Conservation (phyloP, 495 filamentous ascomycete species). For the Podospora conica region DNA sequence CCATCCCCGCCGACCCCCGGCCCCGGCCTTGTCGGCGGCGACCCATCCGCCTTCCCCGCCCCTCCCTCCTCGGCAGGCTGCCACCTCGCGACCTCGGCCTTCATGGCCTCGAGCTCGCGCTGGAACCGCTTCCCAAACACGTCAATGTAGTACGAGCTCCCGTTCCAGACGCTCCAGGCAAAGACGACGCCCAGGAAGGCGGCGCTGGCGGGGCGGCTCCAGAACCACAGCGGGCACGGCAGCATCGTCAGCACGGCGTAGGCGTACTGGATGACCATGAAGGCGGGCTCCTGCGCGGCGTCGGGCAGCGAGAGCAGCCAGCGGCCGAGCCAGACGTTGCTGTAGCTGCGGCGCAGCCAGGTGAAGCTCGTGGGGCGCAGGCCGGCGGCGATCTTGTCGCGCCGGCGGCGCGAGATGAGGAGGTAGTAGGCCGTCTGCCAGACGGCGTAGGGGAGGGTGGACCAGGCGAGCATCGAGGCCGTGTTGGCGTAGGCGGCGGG, state of each 20-base stretch:
- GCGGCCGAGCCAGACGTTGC: constrained; percentile 79
- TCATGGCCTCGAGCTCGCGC: constrained; percentile 88
- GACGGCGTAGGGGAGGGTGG: constrained; percentile 80
- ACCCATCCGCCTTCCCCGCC: constrained; percentile 35
- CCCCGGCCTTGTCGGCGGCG: constrained; percentile 24
- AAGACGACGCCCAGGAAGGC: constrained; percentile 74
- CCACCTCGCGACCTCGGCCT: constrained; percentile 85
- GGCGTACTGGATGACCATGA: constrained; percentile 91
- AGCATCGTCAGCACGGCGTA: constrained; percentile 92
- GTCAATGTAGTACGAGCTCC: constrained; percentile 95
- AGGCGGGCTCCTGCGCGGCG: constrained; percentile 74
- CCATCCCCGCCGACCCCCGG: constrained; percentile 13
- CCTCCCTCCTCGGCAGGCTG: constrained; percentile 51
- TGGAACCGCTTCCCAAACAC: constrained; percentile 95
- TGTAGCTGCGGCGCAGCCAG: constrained; percentile 88
- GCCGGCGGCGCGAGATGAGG: constrained; percentile 84
- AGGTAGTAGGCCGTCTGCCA: constrained; percentile 93
- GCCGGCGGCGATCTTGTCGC: constrained; percentile 91
- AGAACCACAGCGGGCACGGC: constrained; percentile 93
- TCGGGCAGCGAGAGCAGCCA: constrained; percentile 73
- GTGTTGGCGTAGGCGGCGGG: constrained; percentile 72
- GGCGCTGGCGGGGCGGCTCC: constrained; percentile 73
- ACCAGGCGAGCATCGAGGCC: constrained; percentile 83
- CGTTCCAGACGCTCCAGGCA: constrained; percentile 88
- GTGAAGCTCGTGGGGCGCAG: constrained; percentile 87